These are phyloP conservation scores for Pseudomassariella vexata DNA, from an alignment of 2,329 filamentous ascomycete species.

Conservation along the genomic window DNA sequence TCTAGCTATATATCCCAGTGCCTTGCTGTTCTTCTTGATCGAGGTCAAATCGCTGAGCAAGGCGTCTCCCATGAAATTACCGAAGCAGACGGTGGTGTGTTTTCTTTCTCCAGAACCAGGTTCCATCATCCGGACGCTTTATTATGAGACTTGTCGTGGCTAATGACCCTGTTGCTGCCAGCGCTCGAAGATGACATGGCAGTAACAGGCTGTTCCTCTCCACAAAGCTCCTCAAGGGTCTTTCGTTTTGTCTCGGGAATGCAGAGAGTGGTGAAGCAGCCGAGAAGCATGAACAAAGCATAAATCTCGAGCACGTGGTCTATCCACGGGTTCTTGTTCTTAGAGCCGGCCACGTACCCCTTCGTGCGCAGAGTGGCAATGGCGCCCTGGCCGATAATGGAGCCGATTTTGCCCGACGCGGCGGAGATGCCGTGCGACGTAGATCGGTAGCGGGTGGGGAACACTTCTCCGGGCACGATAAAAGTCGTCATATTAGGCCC, in stretches of 20 bases:
- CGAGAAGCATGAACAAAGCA: slow-evolving; percentile 71
- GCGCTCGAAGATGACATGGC: too few relatives aligned
- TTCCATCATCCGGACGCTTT: too few relatives aligned
- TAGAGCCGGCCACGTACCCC: slow-evolving; percentile 32
- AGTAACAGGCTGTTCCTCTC: slow-evolving; percentile 19
- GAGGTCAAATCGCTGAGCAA: too few relatives aligned
- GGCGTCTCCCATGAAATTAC: too few relatives aligned
- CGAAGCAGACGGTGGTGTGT: too few relatives aligned
- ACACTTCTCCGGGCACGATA: slow-evolving; percentile 50
- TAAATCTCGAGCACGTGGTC: slow-evolving; percentile 72
- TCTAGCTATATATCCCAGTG: background rate
- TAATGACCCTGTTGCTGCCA: too few relatives aligned
- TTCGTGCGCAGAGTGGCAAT: slow-evolving; percentile 47
- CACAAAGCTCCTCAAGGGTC: slow-evolving; percentile 62
- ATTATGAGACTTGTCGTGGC: too few relatives aligned
- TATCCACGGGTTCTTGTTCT: slow-evolving; percentile 55
- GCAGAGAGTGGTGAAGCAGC: slow-evolving; percentile 61
- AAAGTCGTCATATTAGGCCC: slow-evolving; percentile 54
- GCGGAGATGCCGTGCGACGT: slow-evolving; percentile 54
- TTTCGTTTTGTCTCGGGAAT: slow-evolving; percentile 72
- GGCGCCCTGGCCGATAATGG: slow-evolving; percentile 52
- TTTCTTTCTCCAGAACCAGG: too few relatives aligned
- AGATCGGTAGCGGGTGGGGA: slow-evolving; percentile 51
- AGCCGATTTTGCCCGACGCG: slow-evolving; percentile 49
- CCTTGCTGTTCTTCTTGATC: too few relatives aligned